phyloP scores from a whole-genome alignment of 2,329 filamentous ascomycete genomes.

The Escovopsis sp. region DNA sequence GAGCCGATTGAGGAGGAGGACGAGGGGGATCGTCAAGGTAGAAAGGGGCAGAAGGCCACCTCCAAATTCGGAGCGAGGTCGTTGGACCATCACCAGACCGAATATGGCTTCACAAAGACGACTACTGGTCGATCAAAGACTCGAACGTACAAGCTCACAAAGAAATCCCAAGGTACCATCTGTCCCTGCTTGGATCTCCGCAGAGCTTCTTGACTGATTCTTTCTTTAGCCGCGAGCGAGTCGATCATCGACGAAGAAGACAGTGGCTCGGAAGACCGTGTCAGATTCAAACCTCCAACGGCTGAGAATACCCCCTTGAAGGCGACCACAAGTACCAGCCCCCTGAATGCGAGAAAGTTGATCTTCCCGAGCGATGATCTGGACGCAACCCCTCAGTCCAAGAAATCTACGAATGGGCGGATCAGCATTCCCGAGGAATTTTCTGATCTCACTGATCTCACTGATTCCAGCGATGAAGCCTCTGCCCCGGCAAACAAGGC shows the following conservation, averaged over 20 bases:
- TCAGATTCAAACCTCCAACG: not conserved
- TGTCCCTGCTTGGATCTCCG: not conserved
- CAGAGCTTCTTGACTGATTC: not conserved
- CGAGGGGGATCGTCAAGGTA: too few species aligned
- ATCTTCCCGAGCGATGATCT: not conserved
- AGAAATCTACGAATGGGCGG: not conserved
- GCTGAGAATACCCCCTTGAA: too few species aligned
- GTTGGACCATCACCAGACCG: conserved; percentile 10
- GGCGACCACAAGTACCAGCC: too few species aligned
- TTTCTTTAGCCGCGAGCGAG: not conserved
- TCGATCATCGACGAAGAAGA: not conserved
- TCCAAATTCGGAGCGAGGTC: conserved; percentile 6
- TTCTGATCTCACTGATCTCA: too few species aligned
- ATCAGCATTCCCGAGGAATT: not conserved
- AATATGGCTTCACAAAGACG: conserved; percentile 11
- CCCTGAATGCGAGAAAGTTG: conserved; percentile 2
- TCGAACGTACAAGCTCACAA: conserved; percentile 14
- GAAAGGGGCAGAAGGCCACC: too few species aligned
- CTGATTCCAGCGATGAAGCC: not conserved
- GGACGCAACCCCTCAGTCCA: conserved; percentile 1
- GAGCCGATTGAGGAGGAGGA: conserved; percentile 4
- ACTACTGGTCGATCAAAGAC: conserved; percentile 6
- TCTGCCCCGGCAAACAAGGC: not conserved
- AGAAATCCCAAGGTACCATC: conserved; percentile 1
- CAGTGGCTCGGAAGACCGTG: not conserved